Base-by-base conservation (phyloP, 306 rosid species). In the Macrotyloma uniflorum region DNA sequence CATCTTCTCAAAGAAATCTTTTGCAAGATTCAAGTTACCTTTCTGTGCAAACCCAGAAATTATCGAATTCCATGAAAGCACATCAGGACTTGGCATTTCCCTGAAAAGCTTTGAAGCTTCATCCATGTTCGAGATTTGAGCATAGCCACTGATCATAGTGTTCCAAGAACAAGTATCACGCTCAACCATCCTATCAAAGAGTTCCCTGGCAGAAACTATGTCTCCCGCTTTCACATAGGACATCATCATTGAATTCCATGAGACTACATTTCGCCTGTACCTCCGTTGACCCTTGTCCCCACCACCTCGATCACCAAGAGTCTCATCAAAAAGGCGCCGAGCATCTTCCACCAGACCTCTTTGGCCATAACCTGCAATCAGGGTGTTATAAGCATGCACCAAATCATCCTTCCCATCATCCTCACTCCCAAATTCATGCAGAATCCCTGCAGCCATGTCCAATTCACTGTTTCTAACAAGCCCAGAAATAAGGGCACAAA, bases 181-280 rank as follows among this genome's bases (percentile, higher is more conserved):
- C 83, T 83, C 78, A 32, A 11, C 33, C 89, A 86, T 83, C 45
- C 72, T 78, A 79, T 83, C 86, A 72, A 86, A 86, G 9, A 83
- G 86, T 47, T 75, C 84, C 80, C 86, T 83, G 10, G 86, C 86
- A 67, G 86, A 83, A 33, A 79, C 61, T 66, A 79, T 19, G 14
- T 83, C 89, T 23, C 85, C 80, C 13, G 14, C 85, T 79, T 86
- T 86, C 67, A 86, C 83, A 58, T 79, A 83, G 79, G 83, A 86
- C 89, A 86, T 86, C 80, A 86, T 79, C 89, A 86, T 86, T 0
- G 89, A 86, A 86, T 86, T 86, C 86, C 89, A 83, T 0, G 89
- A 82, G 26, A 83, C 83, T 40, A 86, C 86, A 79, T 86, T 86
- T 28, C 85, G 68, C 76, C 61, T 66, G 45, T 83, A 79, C 58